phyloP scores from a whole-genome alignment of 129 eudicot species.

The Chrysanthemum seticuspe region DNA sequence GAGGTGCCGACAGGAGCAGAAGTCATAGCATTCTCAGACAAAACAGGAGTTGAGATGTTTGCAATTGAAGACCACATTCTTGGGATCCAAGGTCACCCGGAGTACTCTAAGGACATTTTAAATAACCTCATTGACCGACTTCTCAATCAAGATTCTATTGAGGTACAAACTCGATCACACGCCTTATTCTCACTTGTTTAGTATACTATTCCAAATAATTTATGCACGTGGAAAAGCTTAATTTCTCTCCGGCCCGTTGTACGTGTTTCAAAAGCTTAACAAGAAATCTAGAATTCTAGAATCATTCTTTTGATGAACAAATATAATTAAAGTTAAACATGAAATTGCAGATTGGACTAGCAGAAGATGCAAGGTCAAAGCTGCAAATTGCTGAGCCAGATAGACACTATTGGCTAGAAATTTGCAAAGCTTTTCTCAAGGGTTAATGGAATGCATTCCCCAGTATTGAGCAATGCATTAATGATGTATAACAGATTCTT shows the following conservation, averaged over 20 bases:
- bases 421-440: slow-evolving; percentile 68
- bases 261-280: background rate
- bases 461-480: slow-evolving; percentile 5
- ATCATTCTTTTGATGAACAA: slow-evolving; percentile 1
- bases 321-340: slow-evolving; percentile 15
- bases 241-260: background rate
- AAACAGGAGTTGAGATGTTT: slow-evolving; percentile 83
- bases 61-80: slow-evolving; percentile 50
- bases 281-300: background rate
- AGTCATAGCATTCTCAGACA: slow-evolving; percentile 66
- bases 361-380: slow-evolving; percentile 50
- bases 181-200: background rate
- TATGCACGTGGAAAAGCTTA: too few relatives aligned
- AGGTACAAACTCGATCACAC: slow-evolving; percentile 31
- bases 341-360: slow-evolving; percentile 43
- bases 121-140: slow-evolving; percentile 67
- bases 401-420: slow-evolving; percentile 53
- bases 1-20: slow-evolving; percentile 66
- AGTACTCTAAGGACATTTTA: slow-evolving; percentile 78
- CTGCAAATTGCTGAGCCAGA: slow-evolving; percentile 56
- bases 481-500: too few relatives aligned
- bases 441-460: slow-evolving; percentile 25
- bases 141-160: slow-evolving; percentile 39
- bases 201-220: background rate
- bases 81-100: slow-evolving; percentile 91